Evolutionary conservation across 768 basidiomycete species (phyloP).

Genomic region (Kwoniella sp.): DNA sequence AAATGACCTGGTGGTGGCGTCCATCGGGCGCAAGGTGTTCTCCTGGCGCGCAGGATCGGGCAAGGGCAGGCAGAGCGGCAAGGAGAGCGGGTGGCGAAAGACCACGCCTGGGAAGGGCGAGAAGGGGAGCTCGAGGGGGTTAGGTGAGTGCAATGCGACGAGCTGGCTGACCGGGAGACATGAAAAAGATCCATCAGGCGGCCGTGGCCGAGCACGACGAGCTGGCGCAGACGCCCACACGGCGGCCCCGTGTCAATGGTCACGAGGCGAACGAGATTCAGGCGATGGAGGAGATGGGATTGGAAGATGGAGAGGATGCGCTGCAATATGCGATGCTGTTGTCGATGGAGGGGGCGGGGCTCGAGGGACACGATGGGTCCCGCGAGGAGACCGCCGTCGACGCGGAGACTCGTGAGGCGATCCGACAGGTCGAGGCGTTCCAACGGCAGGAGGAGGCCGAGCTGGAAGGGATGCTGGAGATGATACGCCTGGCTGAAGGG

Average conservation of each 20-base stretch:
- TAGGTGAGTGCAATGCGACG: slow-evolving; percentile 11
- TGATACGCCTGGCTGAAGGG: slow-evolving; percentile 31
- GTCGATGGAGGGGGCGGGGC: slow-evolving; percentile 29
- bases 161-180: slow-evolving; percentile 14
- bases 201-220: slow-evolving; percentile 29
- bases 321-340: slow-evolving; percentile 48
- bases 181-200: slow-evolving; percentile 34
- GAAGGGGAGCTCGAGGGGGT: slow-evolving; percentile 14
- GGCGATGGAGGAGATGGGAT: slow-evolving; percentile 39
- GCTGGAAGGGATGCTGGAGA: slow-evolving; percentile 30
- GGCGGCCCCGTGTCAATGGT: slow-evolving; percentile 1
- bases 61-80: slow-evolving; percentile 27
- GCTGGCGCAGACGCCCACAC: slow-evolving; percentile 9
- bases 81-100: slow-evolving; percentile 25
- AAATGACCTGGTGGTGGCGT: slow-evolving; percentile 44
- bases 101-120: slow-evolving; percentile 20
- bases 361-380: background rate
- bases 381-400: slow-evolving; percentile 10
- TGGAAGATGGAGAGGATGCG: slow-evolving; percentile 43
- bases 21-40: slow-evolving; percentile 37
- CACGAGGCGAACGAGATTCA: slow-evolving; percentile 24
- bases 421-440: slow-evolving; percentile 26
- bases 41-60: slow-evolving; percentile 43
- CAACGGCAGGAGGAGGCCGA: slow-evolving; percentile 30
- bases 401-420: slow-evolving; percentile 18